Percentiles rank a stretch among this genome's conserved stretches.
Conservation (phyloP, 2,329 filamentous ascomycete genomes). For the Fusarium duplospermum region DNA sequence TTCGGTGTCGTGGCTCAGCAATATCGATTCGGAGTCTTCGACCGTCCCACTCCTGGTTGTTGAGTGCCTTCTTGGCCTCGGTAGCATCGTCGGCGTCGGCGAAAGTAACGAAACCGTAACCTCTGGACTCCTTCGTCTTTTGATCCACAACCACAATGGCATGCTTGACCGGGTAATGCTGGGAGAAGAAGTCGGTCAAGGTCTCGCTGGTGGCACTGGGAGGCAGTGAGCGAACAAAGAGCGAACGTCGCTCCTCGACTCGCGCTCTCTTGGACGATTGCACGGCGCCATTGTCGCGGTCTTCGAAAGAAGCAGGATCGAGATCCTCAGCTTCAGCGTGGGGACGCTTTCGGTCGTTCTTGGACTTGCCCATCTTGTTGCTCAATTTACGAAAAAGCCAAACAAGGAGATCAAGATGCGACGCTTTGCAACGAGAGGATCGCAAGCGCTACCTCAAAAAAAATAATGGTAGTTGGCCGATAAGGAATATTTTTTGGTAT, state of each 20-base stretch:
- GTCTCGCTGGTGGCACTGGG: slow-evolving; percentile 81
- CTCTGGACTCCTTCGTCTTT: slow-evolving; percentile 86
- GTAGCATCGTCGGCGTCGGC: slow-evolving; percentile 92
- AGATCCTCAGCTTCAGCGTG: slow-evolving; percentile 49
- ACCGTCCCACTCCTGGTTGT: slow-evolving; percentile 82
- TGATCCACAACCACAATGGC: slow-evolving; percentile 92
- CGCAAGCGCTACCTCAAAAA: slow-evolving; percentile 36
- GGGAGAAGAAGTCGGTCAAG: slow-evolving; percentile 90
- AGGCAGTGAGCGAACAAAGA: slow-evolving; percentile 92
- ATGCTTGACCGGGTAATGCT: slow-evolving; percentile 95
- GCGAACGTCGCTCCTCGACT: slow-evolving; percentile 73
- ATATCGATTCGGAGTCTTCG: slow-evolving; percentile 87
- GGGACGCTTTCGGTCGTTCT: slow-evolving; percentile 51
- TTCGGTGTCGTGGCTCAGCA: slow-evolving; percentile 85
- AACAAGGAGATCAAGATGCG: neutral
- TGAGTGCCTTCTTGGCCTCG: slow-evolving; percentile 82
- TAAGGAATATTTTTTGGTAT: slow-evolving; percentile 24
- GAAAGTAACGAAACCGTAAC: slow-evolving; percentile 97
- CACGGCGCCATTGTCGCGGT: slow-evolving; percentile 47
- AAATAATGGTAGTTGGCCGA: slow-evolving; percentile 21
- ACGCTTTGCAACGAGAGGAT: slow-evolving; percentile 24
- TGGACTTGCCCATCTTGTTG: slow-evolving; percentile 44
- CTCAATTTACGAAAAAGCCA: neutral
- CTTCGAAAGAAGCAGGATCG: slow-evolving; percentile 45
- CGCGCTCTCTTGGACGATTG: slow-evolving; percentile 65